phyloP scores from a whole-genome alignment of 805 yeast genomes.

The Yarrowia yakushimensis region DNA sequence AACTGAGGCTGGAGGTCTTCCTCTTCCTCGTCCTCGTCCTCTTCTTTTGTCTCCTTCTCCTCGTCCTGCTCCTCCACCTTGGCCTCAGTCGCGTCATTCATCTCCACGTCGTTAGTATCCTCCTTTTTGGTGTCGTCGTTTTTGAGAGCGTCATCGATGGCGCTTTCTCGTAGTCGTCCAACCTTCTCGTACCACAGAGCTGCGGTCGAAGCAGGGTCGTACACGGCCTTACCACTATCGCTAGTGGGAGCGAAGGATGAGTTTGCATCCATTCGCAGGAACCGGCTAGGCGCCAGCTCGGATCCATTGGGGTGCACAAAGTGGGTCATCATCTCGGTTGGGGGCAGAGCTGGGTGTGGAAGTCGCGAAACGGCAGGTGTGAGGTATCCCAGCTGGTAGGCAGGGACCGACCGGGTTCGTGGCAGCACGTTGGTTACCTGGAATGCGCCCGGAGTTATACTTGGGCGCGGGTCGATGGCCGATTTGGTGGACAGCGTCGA shows the following conservation, averaged over 20 bases:
- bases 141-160: constrained; percentile 10
- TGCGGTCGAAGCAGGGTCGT: constrained; percentile 41
- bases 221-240: constrained; percentile 56
- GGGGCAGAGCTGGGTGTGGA: constrained; percentile 50
- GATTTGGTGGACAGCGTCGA: constrained; percentile 70
- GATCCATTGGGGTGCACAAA: constrained; percentile 40
- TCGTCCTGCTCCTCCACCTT: constrained; percentile 30
- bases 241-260: constrained; percentile 62
- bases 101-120: constrained; percentile 27
- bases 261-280: constrained; percentile 54
- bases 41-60: constrained; percentile 19
- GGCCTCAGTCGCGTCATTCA: constrained; percentile 28
- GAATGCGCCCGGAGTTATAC: constrained; percentile 64
- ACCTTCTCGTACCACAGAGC: constrained; percentile 39
- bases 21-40: constrained; percentile 31
- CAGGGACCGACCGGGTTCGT: constrained; percentile 36
- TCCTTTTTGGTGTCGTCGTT: constrained; percentile 25
- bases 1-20: constrained; percentile 7
- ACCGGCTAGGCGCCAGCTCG: constrained; percentile 58
- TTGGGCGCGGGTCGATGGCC: constrained; percentile 67
- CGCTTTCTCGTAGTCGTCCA: constrained; percentile 16
- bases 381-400: constrained; percentile 46
- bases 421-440: constrained; percentile 68
- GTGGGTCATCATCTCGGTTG: constrained; percentile 48
- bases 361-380: constrained; percentile 46